Evolutionary conservation across 2,329 filamentous ascomycete genomes (phyloP), one percentile per base, ranked within the genome.

Genomic region (Karstenula rhodostoma): DNA sequence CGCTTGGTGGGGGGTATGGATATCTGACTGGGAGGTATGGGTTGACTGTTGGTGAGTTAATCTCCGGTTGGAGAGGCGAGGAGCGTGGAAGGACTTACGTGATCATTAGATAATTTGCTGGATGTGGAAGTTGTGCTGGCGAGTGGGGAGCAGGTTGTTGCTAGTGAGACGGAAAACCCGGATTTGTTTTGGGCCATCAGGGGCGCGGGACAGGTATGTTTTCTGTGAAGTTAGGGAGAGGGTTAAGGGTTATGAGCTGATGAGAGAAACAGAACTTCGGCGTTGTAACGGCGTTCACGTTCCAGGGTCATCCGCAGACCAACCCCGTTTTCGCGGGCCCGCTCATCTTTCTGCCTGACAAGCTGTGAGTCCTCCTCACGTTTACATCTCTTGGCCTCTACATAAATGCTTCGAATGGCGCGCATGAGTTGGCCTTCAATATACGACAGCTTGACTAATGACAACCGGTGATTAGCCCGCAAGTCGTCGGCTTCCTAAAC

Each of bases 1-100:
- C 73, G 1, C 59, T 77, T 71, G 85, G 85, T 0, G 87, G 86
- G 25, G 87, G 87, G 1, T 87, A 86, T 66, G 86, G 87, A 1
- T 83, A 84, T 73, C 75, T 89, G 17, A 83, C 80, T 27, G 83
- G 85, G 0, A 76, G 78, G 33, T 77, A 86, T 55, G 88, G 88
- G 0, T 77, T 89, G 7, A 79, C 79, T 0, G 83, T 86, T 52
- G 85, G 86, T 71, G 81, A 47, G 54, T 60, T 19, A 15, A 25
- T 9, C 42, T 23, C 7, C 4, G 1, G 23, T 17, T 25, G 17
- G 29, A 19, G 19, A 17, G 2, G 19, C n/a, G 29, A 22, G 7
- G 27, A 4, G 4, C 8, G 4, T 10, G n/a, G 23, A 15, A 22
- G 17, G 25, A n/a, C 40, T 55, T 15, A 43, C 46, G 13, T 17